Evolutionary conservation across 2,329 filamentous ascomycete species (phyloP), one percentile per base, ranked within the genome.

Genomic region (Grosmannia huntii): DNA sequence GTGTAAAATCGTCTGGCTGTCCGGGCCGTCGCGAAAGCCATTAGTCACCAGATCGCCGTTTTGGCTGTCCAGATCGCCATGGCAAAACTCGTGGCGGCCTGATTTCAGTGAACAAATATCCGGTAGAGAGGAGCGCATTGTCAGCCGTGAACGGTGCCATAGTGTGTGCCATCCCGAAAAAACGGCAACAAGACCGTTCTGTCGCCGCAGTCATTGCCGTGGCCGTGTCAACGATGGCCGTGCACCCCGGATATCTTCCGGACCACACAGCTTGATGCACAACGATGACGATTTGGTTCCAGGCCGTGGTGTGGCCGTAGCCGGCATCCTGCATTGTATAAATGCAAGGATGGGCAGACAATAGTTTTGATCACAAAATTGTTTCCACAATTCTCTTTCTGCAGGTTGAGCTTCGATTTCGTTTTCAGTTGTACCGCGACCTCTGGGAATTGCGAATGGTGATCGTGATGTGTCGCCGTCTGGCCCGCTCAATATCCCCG

Each of bases 111-210:
- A n/a, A n/a, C n/a, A n/a, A n/a, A n/a, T n/a, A n/a, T n/a, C n/a
- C n/a, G n/a, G n/a, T n/a, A n/a, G n/a, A n/a, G n/a, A n/a, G 46
- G 62, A 63, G 14, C 31, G 62, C 9, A 58, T 59, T n/a, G 50
- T 61, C 28, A 61, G 60, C 23, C 28, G 5, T 7, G 28, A 28
- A 7, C 28, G 63, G 63, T 11, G 27, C 38, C 9, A 60, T 61
- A 31, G 5, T 63, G 10, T 41, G 48, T 6, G 57, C 36, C 63
- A n/a, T 62, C 63, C 0, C 60, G 58, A 2, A 58, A 59, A 1
- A 11, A 61, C 21, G 63, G 63, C 9, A 41, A 28, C 44, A 60
- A 55, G 44, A 16, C 51, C 0, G 60, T 50, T 5, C 60, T 63
- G 63, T 62, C 23, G 53, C 63, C 2, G 60, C 62, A 4, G 52